Evolutionary conservation across 441 rosid species (phyloP).

Genomic region (Hura crepitans): DNA sequence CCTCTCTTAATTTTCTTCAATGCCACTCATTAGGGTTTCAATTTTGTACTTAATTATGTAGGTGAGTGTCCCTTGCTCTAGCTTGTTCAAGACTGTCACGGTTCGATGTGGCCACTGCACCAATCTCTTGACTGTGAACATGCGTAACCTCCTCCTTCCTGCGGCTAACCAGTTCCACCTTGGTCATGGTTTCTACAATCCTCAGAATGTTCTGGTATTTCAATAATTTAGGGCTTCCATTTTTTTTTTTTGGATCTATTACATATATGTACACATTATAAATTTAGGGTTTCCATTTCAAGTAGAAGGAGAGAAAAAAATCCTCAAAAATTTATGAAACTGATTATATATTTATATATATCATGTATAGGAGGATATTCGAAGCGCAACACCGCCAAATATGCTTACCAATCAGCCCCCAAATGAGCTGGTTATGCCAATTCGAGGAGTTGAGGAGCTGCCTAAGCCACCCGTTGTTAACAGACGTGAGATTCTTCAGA

Average conservation of each 20-base stretch:
- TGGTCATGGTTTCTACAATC: conserved; percentile 57
- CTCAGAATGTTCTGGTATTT: conserved; percentile 65
- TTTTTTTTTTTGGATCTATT: not conserved
- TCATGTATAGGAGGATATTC: conserved; percentile 57
- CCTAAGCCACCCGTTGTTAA: conserved; percentile 60
- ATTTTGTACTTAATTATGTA: conserved; percentile 18
- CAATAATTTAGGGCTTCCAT: conserved; percentile 8
- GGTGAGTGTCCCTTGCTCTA: conserved; percentile 93
- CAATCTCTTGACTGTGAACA: conserved; percentile 70
- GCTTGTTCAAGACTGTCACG: conserved; percentile 87
- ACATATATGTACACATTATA: not conserved
- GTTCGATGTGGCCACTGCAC: conserved; percentile 96
- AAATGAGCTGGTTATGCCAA: conserved; percentile 41
- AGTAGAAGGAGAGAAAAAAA: not conserved
- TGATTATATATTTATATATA: not conserved
- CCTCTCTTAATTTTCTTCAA: not conserved
- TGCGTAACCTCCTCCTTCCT: conserved; percentile 56
- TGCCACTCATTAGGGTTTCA: conserved; percentile 1
- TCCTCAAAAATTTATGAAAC: not conserved
- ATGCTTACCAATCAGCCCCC: conserved; percentile 63
- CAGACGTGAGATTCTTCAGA: conserved; percentile 54
- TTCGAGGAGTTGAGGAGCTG: conserved; percentile 45
- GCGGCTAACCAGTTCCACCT: conserved; percentile 71
- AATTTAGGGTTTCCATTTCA: conserved; percentile 9
- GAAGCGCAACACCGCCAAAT: conserved; percentile 45